Evolutionary conservation across 371 early-diverging fungal species (phyloP).

Genomic region (Sporodiniella umbellata): DNA sequence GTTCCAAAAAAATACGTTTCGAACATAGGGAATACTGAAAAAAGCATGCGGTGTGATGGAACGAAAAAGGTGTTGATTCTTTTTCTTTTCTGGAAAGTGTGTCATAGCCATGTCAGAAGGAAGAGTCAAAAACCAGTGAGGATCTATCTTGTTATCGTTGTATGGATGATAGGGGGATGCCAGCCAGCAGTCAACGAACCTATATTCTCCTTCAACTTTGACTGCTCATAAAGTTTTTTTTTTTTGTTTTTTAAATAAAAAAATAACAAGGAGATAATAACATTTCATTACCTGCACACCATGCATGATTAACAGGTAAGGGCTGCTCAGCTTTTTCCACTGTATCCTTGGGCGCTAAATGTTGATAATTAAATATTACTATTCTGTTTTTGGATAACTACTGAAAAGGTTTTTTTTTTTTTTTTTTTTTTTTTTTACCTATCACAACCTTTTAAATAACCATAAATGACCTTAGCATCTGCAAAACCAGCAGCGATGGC

Average conservation of each 20-base stretch:
- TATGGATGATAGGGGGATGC: conserved; percentile 44
- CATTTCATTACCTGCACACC: conserved; percentile 58
- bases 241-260: too few species aligned
- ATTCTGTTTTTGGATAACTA: too few species aligned
- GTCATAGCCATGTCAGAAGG: conserved; percentile 43
- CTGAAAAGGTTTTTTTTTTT: too few species aligned
- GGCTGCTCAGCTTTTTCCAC: conserved; percentile 21
- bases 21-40: conserved; percentile 36
- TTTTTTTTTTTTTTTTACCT: conserved; percentile 7
- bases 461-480: conserved; percentile 52
- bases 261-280: background rate
- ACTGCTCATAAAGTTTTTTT: too few species aligned
- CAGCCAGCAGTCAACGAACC: conserved; percentile 62
- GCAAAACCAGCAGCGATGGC: conserved; percentile 51
- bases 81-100: conserved; percentile 30
- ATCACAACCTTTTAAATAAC: conserved; percentile 51
- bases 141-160: conserved; percentile 27
- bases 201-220: conserved; percentile 58
- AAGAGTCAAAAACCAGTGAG: conserved; percentile 43
- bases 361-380: too few species aligned
- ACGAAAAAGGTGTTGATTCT: conserved; percentile 33
- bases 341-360: conserved; percentile 35
- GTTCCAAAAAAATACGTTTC: conserved; percentile 33
- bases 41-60: conserved; percentile 24
- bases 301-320: conserved; percentile 52